These are phyloP conservation scores for Tarenaya hassleriana DNA, from an alignment of 345 rosid species.

Conservation along the genomic window DNA sequence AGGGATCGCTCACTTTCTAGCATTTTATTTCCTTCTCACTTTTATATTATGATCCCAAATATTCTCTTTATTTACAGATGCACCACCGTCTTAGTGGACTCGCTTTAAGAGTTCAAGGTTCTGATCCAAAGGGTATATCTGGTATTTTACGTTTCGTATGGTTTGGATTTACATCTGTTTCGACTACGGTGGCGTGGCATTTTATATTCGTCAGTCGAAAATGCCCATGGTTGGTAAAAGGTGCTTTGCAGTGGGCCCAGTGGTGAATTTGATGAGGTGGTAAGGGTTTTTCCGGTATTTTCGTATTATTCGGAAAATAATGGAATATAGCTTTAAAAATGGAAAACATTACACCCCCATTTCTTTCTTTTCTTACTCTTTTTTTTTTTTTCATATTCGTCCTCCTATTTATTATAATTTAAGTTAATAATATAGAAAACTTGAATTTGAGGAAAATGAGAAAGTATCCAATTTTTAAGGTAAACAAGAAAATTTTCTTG, in stretches of 20 bases:
- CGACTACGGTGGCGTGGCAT: constrained; percentile 13
- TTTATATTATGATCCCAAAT: constrained; percentile 21
- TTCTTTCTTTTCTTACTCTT: too few species aligned
- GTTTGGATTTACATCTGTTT: constrained; percentile 16
- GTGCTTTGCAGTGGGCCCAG: constrained; percentile 49
- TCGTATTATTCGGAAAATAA: too few species aligned
- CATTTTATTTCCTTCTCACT: constrained; percentile 19
- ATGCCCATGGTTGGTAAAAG: constrained; percentile 27
- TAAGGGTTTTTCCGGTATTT: not conserved
- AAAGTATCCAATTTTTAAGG: too few species aligned
- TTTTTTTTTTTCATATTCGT: too few species aligned
- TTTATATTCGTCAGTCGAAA: too few species aligned
- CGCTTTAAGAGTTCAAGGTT: constrained; percentile 21
- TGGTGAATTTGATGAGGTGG: constrained; percentile 9
- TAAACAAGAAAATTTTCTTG: too few species aligned
- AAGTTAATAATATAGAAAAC: too few species aligned
- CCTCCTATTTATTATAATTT: too few species aligned
- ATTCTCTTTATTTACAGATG: constrained; percentile 31
- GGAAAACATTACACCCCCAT: too few species aligned
- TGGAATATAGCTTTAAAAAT: not conserved
- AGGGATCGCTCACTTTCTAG: constrained; percentile 46
- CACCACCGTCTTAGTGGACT: constrained; percentile 18
- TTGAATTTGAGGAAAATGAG: too few species aligned
- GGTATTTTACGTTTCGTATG: constrained; percentile 4
- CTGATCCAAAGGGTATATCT: constrained; percentile 18